Conservation (phyloP, 805 yeast species). For the Metschnikowia baotianmanensis region DNA sequence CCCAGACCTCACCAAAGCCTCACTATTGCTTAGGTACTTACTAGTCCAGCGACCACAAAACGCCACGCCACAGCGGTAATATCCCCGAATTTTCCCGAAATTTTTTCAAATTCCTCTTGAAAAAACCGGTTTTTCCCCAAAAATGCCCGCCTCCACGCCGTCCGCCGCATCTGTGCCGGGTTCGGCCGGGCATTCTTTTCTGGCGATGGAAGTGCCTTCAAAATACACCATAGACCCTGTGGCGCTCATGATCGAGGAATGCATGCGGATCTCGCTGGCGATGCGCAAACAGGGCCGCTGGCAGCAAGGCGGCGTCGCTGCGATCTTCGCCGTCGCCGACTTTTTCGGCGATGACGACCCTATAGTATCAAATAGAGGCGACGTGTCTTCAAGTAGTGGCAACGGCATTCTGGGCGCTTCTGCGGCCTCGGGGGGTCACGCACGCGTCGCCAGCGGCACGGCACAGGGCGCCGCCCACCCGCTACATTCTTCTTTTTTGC, state of each 20-base stretch:
- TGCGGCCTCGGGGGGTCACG: neutral
- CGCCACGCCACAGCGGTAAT: too few relatives aligned
- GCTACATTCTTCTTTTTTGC: conserved; percentile 74
- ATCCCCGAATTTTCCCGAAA: too few relatives aligned
- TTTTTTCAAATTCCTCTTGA: too few relatives aligned
- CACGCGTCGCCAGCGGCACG: conserved; percentile 27
- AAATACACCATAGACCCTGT: conserved; percentile 62
- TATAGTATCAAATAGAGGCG: conserved; percentile 21
- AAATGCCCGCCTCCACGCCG: neutral
- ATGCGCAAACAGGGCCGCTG: conserved; percentile 74
- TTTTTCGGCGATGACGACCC: conserved; percentile 48
- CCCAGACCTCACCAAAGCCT: too few relatives aligned
- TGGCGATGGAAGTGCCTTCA: neutral
- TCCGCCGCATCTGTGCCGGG: neutral
- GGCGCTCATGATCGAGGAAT: conserved; percentile 83
- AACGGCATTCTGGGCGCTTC: neutral
- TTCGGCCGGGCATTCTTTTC: too few relatives aligned
- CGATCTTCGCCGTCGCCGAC: conserved; percentile 68
- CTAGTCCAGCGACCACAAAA: too few relatives aligned
- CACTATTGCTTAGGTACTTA: too few relatives aligned
- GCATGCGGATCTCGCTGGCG: conserved; percentile 79
- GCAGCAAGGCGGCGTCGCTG: conserved; percentile 78
- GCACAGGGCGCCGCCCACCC: conserved; percentile 43
- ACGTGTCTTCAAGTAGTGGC: too few relatives aligned
- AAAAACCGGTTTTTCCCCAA: too few relatives aligned